Base-by-base conservation (phyloP, 2,329 filamentous ascomycete species). In the Calonectria hawksworthii region DNA sequence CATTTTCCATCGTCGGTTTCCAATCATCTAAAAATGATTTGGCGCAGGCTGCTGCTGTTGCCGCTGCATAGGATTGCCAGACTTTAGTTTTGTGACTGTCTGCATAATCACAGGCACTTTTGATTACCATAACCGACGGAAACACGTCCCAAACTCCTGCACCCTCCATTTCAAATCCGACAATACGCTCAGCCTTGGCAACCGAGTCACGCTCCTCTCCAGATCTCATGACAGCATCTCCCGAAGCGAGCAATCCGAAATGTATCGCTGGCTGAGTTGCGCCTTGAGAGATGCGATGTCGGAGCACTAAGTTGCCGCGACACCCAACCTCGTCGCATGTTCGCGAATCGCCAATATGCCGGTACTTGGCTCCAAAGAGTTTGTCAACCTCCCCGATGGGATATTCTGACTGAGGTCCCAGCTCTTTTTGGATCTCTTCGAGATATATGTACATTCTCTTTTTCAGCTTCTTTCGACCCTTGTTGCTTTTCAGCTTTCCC, bases 401-500 rank as follows among this genome's bases (percentile, higher is more conserved):
- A 54, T 68, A 68, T 44, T 56, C 26, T 47, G 65, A 38, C 6
- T 23, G 10, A 16, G 26, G 14, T n/a, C 36, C 50, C 16, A 52
- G 28, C 23, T 38, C 36, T 10, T 59, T 56, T 34, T 68, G 50
- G 8, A 68, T 26, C 23, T 56, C 47, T 23, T 56, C 50, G 9
- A 68, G 34, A 23, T 68, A 36, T 4, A 38, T 28, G 7, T 38
- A 13, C 50, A 54, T 44, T 54, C 65, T 41, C 26, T 47, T 26
- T 26, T 23, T 64, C 30, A 61, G 69, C 41, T 7, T 69, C 47
- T 72, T 66, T 2, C 78, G 76, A 21, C 51, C 64, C 0, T 68
- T 71, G 14, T 73, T 13, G 0, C 73, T 63, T 28, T 69, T 65
- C 2, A 76, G 76, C 56, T 78, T 86, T 68, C 70, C 78, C 74